Evolutionary conservation across 441 rosid genomes (phyloP), one percentile per base, ranked within the genome.

Genomic region (Jatropha multifida): DNA sequence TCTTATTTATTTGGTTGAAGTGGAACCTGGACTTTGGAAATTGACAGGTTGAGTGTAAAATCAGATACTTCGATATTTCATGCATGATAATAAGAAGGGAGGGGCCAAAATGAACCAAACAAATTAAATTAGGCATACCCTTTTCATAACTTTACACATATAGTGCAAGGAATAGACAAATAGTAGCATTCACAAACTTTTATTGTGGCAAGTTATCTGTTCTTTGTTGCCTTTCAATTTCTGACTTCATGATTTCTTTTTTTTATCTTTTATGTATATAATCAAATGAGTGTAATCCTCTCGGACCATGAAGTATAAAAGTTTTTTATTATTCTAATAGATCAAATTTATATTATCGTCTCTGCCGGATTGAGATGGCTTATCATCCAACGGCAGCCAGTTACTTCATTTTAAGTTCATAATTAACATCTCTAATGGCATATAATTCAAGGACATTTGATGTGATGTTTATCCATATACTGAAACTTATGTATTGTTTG

Each of bases 401-500:
- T 32, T 32, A 32, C 1, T 32, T 32, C 23, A 32, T 32, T 32
- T 32, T 32, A 32, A 32, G 2, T 32, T 32, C 32, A 2, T 32
- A 32, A 32, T 2, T 32, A 32, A 32, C 32, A 32, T 32, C 32
- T 32, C 32, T 32, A 32, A 32, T 32, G 32, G 32, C 32, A 32
- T 32, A 2, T 32, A 32, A 32, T 32, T 32, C 2, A 32, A 32
- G 2, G 32, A 32, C 32, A 32, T 32, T 42, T 42, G 74, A 74
- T 77, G 76, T 60, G 83, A 73, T 23, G 23, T 78, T 56, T 84
- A 83, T 86, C 84, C 79, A 68, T 51, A 79, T 42, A 42, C 6
- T 76, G 63, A 64, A 78, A 77, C 55, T 72, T 54, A 59, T n/a
- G 3, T n/a, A 1, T 4, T 4, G 9, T 78, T 52, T 44, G 40